Evolutionary conservation across 495 filamentous ascomycete genomes (phyloP), one percentile per base, ranked within the genome.

Genomic region (Penicillium coffeae): DNA sequence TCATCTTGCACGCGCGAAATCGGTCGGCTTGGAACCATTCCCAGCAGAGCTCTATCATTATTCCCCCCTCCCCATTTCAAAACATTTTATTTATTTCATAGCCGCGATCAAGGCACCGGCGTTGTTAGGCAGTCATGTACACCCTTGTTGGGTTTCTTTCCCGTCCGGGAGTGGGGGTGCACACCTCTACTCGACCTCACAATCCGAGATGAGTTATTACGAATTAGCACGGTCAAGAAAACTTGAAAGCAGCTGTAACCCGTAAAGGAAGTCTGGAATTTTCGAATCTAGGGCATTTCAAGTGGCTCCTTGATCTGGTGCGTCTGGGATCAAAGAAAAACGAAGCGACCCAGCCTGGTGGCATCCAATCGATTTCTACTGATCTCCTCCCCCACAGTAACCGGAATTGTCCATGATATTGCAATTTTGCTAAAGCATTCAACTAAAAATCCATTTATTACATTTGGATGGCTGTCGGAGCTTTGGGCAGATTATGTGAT

Each of bases 101-200:
- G 4, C 21, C 22, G 42, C 36, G 38, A 54, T 34, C 21, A 15
- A 34, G 47, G 47, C 55, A 37, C 45, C 30, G 40, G 43, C 13
- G 44, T 50, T 39, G 19, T 33, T 25, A 19, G 16, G 21, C 10
- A 33, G 38, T 14, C n/a, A n/a, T 30, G 25, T 30, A 10, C 25
- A 5, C 25, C 25, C 25, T 30, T 30, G 5, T 4, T 10, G 25
- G 25, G 25, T 30, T 30, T 30, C 21, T 50, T 36, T 25, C 21
- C 35, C 38, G 15, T 50, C 20, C 20, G 38, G n/a, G n/a, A 30
- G 25, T 30, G 25, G 25, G 25, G 4, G 10, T 10, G 10, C 4
- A 30, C 5, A 4, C 25, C 10, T 5, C 25, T 5, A 30, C 25
- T 30, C 25, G 10, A 30, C 10, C 25, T 30, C 25, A 4, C 5